Percentiles rank a stretch among this genome's conserved stretches.
Evolutionary conservation across 2,329 filamentous ascomycete genomes (phyloP).

Genomic region (Shiraia bambusicola): DNA sequence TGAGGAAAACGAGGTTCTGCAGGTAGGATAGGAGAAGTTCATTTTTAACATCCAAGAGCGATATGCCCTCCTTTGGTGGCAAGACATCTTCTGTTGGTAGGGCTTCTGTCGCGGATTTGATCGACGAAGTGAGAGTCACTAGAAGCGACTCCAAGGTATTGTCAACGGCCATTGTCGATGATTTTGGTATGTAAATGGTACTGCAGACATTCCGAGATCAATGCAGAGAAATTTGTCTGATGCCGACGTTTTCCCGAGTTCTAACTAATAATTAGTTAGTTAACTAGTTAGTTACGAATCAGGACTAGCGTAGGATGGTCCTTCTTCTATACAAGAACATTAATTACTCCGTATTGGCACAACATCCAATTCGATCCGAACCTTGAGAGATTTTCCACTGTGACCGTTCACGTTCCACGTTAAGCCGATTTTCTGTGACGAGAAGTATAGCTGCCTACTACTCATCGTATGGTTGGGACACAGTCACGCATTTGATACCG

Average conservation of each 20-base stretch:
- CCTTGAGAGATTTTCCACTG: no score
- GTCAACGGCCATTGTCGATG: constrained; percentile 40
- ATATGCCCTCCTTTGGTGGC: constrained; percentile 83
- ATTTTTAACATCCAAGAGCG: constrained; percentile 92
- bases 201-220: not conserved
- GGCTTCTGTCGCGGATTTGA: constrained; percentile 59
- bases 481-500: no score
- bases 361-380: no score
- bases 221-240: constrained; percentile 6
- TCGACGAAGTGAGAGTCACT: constrained; percentile 56
- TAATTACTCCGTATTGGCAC: no score
- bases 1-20: constrained; percentile 87
- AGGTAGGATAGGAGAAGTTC: constrained; percentile 96
- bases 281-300: no score
- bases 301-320: no score
- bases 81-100: constrained; percentile 63
- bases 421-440: no score
- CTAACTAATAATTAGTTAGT: no score
- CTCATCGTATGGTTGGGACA: no score
- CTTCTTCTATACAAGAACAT: no score
- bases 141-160: constrained; percentile 46
- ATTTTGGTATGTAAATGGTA: not conserved
- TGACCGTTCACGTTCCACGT: no score
- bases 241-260: not conserved
- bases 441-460: no score